Base-by-base conservation (phyloP, 306 rosid species). In the Castanea mollissima region DNA sequence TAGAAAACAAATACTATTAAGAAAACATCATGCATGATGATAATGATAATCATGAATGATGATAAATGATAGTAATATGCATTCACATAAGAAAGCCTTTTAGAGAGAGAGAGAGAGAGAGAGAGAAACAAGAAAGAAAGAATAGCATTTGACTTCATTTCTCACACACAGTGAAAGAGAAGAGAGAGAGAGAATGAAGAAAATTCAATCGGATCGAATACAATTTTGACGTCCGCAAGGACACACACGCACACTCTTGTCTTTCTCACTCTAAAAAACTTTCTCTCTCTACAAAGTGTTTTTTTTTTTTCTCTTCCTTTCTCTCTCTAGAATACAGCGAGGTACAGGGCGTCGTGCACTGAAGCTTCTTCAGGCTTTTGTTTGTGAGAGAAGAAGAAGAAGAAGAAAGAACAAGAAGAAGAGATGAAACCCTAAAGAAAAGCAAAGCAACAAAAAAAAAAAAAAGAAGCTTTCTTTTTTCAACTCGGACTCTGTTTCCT, bases 211-310 rank as follows among this genome's bases (percentile, higher is more conserved):
- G 70, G 81, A 91, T 94, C 88, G 75, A 94, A 94, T 94, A 91
- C 85, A 83, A 79, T 74, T 84, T 94, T 94, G 97, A 94, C 97
- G 97, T 94, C 97, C 98, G 92, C 94, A 84, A 87, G 89, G 87
- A 82, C 87, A 46, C 35, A 31, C 83, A 76, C 65, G 38, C 7
- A 8, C 75, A 56, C 71, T 9, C 41, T 44, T 67, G 27, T 60
- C 84, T 79, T 68, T 85, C 91, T 90, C 91, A 88, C 94, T 89
- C 90, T 83, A 89, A 69, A 86, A 57, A 41, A 60, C 29, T 59
- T 51, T 77, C 82, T 74, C 52, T 76, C 69, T 73, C 87, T 76
- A 41, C 32, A 82, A 41, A 41, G 46, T 8, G 46, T 41, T 41
- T 41, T 41, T 25, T 25, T 41, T 41, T 8, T 41, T 12, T 41